Evolutionary conservation across 1,284 basidiomycete species (phyloP), one percentile per base, ranked within the genome.

Genomic region (Ceratobasidium sp.): DNA sequence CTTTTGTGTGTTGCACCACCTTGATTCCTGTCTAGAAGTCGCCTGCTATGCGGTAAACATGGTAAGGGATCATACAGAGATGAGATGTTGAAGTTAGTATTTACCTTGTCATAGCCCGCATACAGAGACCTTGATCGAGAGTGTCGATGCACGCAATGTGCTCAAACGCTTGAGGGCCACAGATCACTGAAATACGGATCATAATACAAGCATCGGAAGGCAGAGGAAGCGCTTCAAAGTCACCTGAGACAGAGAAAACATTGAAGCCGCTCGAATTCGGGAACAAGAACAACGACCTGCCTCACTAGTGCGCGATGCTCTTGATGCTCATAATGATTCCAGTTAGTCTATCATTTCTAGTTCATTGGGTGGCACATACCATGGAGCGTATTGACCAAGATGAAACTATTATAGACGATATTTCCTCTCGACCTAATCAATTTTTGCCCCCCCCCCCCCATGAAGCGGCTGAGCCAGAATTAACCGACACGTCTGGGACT

Each of bases 61-160:
- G n/a, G n/a, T n/a, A n/a, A n/a, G n/a, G n/a, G n/a, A n/a, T n/a
- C n/a, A n/a, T n/a, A n/a, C n/a, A n/a, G n/a, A n/a, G n/a, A n/a
- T n/a, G n/a, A 46, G 43, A 19, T 46, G 9, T 46, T 46, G 19
- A 19, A 46, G 19, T 46, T 46, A 9, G 19, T 46, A 9, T 46
- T 19, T 9, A 46, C 43, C 19, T 9, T 49, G 48, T 22, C 14
- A 2, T 49, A 53, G 51, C 51, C 51, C 2, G 51, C 51, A 11
- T 2, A 53, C n/a, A n/a, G n/a, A 24, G 1, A 53, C 2, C n/a
- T 9, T 19, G 51, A 53, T 2, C n/a, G 59, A 41, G 34, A 62
- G 59, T 62, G 59, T n/a, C 14, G n/a, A 22, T 62, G 59, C 24
- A 41, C 59, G 3, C 34, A 16, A 39, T 62, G 59, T 24, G 24